Base-by-base conservation (phyloP, 2,329 filamentous ascomycete genomes). In the Sarocladium strictum region DNA sequence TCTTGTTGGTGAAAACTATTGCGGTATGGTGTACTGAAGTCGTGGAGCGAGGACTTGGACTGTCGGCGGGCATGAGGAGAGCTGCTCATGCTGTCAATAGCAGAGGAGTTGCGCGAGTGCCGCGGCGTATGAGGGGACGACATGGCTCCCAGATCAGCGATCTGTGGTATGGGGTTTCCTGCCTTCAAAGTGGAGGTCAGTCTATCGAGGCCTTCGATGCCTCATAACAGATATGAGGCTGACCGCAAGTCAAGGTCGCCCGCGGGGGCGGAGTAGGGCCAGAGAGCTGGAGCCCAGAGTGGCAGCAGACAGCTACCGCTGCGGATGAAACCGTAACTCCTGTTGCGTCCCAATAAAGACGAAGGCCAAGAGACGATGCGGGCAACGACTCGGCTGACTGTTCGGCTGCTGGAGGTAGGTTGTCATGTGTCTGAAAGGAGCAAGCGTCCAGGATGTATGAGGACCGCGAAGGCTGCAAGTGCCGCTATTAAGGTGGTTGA, bases 31-130 rank as follows among this genome's bases (percentile, higher is more conserved):
- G 77, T 77, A 40, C 73, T 65, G 23, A 75, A 71, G 33, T 82
- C 79, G 58, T 77, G 72, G 52, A 73, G 66, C 3, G 77, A 79
- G 17, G 77, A 76, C 59, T 76, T 78, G 50, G 78, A 81, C 54
- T 74, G 71, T 53, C 77, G 74, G 45, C 78, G 72, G 52, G 69
- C 68, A 55, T 65, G 68, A 11, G 78, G 75, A 2, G 77, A 79
- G 53, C 69, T 71, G 37, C 69, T 67, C 53, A 69, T 69, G 61
- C 71, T 76, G 53, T 84, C 79, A 62, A 80, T 72, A 57, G 71
- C 70, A 27, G 83, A 85, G 43, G 79, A 75, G 54, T 80, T 75
- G 60, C 81, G 77, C 59, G 81, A 85, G 63, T 85, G 82, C 60
- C 72, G 74, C 54, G 83, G 81, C 33, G 81, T 84, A 50, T 72